These are phyloP conservation scores for Moricandia moricandioides DNA, from an alignment of 345 rosid genomes.

Conservation along the genomic window DNA sequence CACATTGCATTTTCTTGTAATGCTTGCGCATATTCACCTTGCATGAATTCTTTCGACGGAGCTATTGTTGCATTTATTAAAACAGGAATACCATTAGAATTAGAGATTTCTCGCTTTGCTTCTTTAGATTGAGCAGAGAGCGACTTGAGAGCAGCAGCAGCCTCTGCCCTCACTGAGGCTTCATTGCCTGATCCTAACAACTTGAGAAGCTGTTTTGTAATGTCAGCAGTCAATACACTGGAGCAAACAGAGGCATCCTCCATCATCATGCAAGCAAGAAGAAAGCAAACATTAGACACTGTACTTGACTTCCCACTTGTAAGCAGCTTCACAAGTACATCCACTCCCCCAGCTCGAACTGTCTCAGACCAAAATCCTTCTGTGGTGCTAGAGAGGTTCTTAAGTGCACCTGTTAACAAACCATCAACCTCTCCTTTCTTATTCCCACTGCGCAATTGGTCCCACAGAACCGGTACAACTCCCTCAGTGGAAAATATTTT, in stretches of 20 bases:
- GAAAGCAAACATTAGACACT: conserved; percentile 87
- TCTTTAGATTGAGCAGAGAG: conserved; percentile 93
- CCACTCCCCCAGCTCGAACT: conserved; percentile 91
- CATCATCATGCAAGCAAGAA: conserved; percentile 95
- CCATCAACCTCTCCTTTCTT: conserved; percentile 85
- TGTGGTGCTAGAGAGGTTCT: conserved; percentile 80
- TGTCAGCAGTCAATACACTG: conserved; percentile 77
- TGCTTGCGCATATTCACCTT: conserved; percentile 96
- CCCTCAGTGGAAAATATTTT: conserved; percentile 99
- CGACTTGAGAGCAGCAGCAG: conserved; percentile 95
- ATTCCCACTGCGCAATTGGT: conserved; percentile 63
- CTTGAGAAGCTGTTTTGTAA: conserved; percentile 83
- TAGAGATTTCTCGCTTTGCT: conserved; percentile 86
- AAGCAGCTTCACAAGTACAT: conserved; percentile 94
- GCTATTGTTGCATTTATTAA: conserved; percentile 97
- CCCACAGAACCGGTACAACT: conserved; percentile 95
- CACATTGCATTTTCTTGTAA: conserved; percentile 99
- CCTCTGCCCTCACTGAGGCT: conserved; percentile 95
- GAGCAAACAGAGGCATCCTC: conserved; percentile 89
- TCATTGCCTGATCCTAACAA: conserved; percentile 92
- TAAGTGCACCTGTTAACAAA: conserved; percentile 90
- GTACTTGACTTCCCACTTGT: conserved; percentile 71
- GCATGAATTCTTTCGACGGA: conserved; percentile 99
- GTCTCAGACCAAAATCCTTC: conserved; percentile 97
- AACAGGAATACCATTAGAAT: conserved; percentile 83